Evolutionary conservation across 164 flowering plant species (phyloP).

Genomic region (Kalanchoe fedtschenkoi): DNA sequence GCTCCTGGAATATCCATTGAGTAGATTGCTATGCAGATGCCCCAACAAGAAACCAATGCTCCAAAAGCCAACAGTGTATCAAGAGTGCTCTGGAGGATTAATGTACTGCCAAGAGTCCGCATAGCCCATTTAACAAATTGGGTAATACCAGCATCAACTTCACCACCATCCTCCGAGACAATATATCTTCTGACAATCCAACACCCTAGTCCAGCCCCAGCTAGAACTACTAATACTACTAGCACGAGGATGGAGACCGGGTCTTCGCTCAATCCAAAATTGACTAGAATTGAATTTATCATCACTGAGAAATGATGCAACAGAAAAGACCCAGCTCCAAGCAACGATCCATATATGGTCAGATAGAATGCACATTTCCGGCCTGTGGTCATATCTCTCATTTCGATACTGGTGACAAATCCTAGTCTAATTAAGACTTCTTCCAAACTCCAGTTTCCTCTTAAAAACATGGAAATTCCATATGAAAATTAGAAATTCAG

Average conservation of each 20-base stretch:
- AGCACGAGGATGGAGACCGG: constrained; percentile 58
- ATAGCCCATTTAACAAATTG: constrained; percentile 87
- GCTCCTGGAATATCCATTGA: constrained; percentile 16
- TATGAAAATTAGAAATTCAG: no score
- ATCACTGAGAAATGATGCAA: constrained; percentile 58
- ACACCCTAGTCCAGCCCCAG: constrained; percentile 90
- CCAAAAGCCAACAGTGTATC: constrained; percentile 45
- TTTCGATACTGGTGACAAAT: no score
- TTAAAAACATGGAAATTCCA: no score
- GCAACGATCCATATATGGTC: constrained; percentile 57
- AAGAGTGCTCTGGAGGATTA: constrained; percentile 61
- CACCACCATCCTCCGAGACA: constrained; percentile 70
- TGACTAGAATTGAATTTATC: constrained; percentile 60
- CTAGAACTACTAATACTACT: constrained; percentile 43
- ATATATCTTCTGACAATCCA: constrained; percentile 71
- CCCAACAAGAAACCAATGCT: constrained; percentile 31
- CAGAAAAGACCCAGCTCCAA: constrained; percentile 68
- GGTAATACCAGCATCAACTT: constrained; percentile 67
- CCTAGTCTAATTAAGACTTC: no score
- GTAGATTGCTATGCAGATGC: constrained; percentile 21
- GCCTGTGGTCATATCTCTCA: constrained; percentile 79
- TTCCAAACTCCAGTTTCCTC: no score
- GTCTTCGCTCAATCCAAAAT: constrained; percentile 73
- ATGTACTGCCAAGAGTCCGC: constrained; percentile 49
- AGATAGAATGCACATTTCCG: constrained; percentile 64